phyloP scores from a whole-genome alignment of 352 stramenopile species.

The Plasmopara viticola region DNA sequence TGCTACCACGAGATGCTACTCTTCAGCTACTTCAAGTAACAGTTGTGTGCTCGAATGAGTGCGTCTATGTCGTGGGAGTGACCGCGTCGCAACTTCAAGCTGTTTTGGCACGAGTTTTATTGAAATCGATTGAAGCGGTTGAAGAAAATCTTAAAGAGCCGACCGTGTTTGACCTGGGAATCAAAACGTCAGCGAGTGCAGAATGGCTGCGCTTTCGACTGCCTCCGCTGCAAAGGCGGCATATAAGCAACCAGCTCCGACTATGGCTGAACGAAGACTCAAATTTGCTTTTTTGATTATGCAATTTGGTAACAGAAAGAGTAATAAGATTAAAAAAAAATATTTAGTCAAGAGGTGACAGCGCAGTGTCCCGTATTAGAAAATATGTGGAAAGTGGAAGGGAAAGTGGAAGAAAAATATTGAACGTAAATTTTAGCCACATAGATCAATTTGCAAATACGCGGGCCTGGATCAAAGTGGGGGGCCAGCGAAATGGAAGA shows the following conservation, averaged over 20 bases:
- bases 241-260: constrained; percentile 54
- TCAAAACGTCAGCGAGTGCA: constrained; percentile 23
- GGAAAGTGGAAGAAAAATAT: not conserved
- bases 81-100: constrained; percentile 31
- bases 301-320: not conserved
- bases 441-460: constrained; percentile 5
- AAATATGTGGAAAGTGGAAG: constrained; percentile 5
- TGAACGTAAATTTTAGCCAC: not conserved
- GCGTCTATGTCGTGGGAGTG: constrained; percentile 53
- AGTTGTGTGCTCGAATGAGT: constrained; percentile 39
- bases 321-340: not conserved
- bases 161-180: constrained; percentile 52
- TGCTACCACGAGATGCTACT: constrained; percentile 27
- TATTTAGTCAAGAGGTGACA: not conserved
- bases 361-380: not conserved
- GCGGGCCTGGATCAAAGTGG: not conserved
- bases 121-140: constrained; percentile 50
- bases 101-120: constrained; percentile 37
- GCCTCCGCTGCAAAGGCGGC: constrained; percentile 37
- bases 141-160: constrained; percentile 66
- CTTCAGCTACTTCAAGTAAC: constrained; percentile 32
- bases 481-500: constrained; percentile 1
- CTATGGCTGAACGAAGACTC: constrained; percentile 39
- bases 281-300: constrained; percentile 8
- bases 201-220: constrained; percentile 67